Evolutionary conservation across 805 yeast species (phyloP).

Genomic region (Nakazawaea laoshanensis): DNA sequence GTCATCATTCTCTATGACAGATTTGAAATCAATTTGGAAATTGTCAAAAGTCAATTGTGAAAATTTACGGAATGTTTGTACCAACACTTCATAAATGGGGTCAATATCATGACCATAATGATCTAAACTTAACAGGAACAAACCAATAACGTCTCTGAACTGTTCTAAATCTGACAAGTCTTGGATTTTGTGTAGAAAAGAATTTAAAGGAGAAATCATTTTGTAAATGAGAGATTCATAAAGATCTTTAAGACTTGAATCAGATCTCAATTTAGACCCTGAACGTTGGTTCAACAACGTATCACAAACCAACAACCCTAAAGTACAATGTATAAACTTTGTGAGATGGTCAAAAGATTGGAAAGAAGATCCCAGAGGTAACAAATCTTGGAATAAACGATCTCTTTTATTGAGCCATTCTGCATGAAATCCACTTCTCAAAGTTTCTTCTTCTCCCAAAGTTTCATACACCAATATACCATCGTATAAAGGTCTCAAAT

Average conservation of each 20-base stretch:
- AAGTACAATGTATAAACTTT: constrained; percentile 49
- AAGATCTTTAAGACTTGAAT: constrained; percentile 56
- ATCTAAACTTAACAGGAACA: constrained; percentile 69
- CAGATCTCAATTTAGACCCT: constrained; percentile 52
- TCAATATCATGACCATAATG: constrained; percentile 53
- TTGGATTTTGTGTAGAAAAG: constrained; percentile 33
- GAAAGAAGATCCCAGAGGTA: constrained; percentile 23
- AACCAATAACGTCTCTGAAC: constrained; percentile 58
- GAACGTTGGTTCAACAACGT: constrained; percentile 57
- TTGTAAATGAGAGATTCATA: constrained; percentile 66
- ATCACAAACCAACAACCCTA: constrained; percentile 76
- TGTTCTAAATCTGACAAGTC: constrained; percentile 37
- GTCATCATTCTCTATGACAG: constrained; percentile 67
- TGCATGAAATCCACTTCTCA: constrained; percentile 55
- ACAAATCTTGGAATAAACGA: constrained; percentile 57
- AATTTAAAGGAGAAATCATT: constrained; percentile 48
- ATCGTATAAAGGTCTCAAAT: constrained; percentile 71
- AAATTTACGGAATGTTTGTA: constrained; percentile 50
- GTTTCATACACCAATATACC: constrained; percentile 75
- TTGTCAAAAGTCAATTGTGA: constrained; percentile 45
- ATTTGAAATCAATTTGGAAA: constrained; percentile 54
- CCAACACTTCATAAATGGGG: constrained; percentile 53
- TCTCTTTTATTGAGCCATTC: constrained; percentile 69
- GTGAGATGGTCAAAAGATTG: constrained; percentile 36
- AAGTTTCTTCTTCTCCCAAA: constrained; percentile 52